phyloP scores from a whole-genome alignment of 768 basidiomycete genomes.

The Cyclocybe aegerita region DNA sequence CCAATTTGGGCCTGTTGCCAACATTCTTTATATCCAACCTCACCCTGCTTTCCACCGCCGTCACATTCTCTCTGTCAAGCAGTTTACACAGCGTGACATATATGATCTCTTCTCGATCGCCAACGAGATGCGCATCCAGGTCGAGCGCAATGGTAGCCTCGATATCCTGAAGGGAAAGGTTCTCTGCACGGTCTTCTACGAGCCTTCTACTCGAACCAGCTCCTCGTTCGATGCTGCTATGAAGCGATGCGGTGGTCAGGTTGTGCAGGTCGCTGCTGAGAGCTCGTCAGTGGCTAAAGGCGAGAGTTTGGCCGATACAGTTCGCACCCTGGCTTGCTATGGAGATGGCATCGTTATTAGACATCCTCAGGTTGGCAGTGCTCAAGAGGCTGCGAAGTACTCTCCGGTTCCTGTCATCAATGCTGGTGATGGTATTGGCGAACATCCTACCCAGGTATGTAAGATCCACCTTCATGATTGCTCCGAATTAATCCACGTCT shows the following conservation, averaged over 20 bases:
- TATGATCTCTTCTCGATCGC: constrained; percentile 94
- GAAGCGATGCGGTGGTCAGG: constrained; percentile 96
- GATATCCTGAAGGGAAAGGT: constrained; percentile 92
- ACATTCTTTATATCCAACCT: constrained; percentile 48
- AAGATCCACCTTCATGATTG: neutral
- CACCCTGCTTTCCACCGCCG: constrained; percentile 91
- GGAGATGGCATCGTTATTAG: constrained; percentile 93
- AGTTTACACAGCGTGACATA: constrained; percentile 85
- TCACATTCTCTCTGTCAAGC: constrained; percentile 93
- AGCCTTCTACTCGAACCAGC: constrained; percentile 94
- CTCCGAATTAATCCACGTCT: constrained; percentile 6
- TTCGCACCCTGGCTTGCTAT: constrained; percentile 93
- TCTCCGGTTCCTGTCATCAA: constrained; percentile 96
- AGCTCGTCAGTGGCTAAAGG: constrained; percentile 91
- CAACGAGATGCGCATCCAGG: constrained; percentile 94
- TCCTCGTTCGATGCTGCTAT: constrained; percentile 97
- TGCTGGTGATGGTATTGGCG: constrained; percentile 95
- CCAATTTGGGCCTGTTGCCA: constrained; percentile 33
- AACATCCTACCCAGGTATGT: constrained; percentile 91
- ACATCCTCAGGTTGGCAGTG: constrained; percentile 91
- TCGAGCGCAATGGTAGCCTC: constrained; percentile 85
- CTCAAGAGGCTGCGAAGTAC: constrained; percentile 95
- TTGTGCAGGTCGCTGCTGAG: constrained; percentile 80
- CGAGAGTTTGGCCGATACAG: constrained; percentile 89
- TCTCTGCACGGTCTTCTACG: constrained; percentile 91